Conservation (phyloP, 805 yeast genomes). For the Yarrowia osloensis region DNA sequence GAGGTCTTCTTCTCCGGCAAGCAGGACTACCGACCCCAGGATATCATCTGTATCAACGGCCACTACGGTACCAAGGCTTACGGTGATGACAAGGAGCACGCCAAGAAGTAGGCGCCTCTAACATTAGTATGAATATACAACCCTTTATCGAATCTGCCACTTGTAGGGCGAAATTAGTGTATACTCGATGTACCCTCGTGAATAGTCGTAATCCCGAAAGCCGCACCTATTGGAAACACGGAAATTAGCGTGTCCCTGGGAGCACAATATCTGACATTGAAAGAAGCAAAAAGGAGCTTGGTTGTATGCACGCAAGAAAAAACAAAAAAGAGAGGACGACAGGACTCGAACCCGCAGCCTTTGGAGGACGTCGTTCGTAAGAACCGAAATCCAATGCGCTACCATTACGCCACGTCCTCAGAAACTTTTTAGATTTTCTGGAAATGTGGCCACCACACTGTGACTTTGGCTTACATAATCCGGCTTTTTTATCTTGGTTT, state of each 20-base stretch:
- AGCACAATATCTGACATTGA: too few species aligned
- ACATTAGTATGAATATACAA: not conserved
- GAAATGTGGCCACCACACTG: not conserved
- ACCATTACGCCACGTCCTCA: constrained; percentile 25
- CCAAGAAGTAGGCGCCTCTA: not conserved
- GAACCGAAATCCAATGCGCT: constrained; percentile 26
- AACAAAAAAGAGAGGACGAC: constrained; percentile 10
- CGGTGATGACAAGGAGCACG: constrained; percentile 2
- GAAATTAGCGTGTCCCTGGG: too few species aligned
- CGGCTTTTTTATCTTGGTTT: too few species aligned
- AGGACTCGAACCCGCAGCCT: constrained; percentile 27
- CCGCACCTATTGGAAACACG: too few species aligned
- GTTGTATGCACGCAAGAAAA: too few species aligned
- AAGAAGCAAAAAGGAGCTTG: too few species aligned
- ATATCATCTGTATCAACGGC: not conserved
- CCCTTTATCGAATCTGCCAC: not conserved
- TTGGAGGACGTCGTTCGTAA: constrained; percentile 24
- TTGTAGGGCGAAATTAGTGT: not conserved
- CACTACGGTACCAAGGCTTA: constrained; percentile 1
- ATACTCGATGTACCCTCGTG: too few species aligned
- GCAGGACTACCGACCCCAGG: constrained; percentile 8
- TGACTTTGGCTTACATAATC: not conserved
- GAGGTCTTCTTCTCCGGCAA: constrained; percentile 1
- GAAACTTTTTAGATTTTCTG: not conserved
- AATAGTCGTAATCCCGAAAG: too few species aligned